Conservation (phyloP, 495 filamentous ascomycete genomes). For the Tetracladium setigerum region DNA sequence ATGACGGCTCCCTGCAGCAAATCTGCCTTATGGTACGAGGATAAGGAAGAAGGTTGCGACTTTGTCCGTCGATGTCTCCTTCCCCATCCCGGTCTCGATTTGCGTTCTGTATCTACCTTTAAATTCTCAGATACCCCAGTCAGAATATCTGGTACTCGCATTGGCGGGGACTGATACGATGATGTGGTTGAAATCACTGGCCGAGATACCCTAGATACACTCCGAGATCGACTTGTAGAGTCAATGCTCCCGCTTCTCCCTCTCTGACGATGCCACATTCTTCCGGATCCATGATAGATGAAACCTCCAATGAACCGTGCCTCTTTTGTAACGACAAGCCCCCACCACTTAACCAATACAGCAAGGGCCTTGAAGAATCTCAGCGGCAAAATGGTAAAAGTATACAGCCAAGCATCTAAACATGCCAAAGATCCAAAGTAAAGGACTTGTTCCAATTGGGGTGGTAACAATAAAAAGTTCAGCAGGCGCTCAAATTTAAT, state of each 20-base stretch:
- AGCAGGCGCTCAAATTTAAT: slow-evolving; percentile 88
- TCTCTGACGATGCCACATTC: slow-evolving; percentile 57
- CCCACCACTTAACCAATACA: slow-evolving; percentile 69
- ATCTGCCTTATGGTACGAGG: slow-evolving; percentile 89
- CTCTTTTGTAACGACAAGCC: slow-evolving; percentile 55
- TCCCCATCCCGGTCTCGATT: slow-evolving; percentile 23
- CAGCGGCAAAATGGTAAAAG: slow-evolving; percentile 89
- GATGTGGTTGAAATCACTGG: slow-evolving; percentile 13
- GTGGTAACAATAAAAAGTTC: slow-evolving; percentile 79
- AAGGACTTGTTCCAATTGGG: slow-evolving; percentile 75
- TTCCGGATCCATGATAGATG: slow-evolving; percentile 63
- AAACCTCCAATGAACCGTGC: slow-evolving; percentile 59
- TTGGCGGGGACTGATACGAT: slow-evolving; percentile 13
- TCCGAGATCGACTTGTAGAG: slow-evolving; percentile 22
- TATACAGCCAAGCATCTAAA: slow-evolving; percentile 94
- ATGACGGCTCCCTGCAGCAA: slow-evolving; percentile 84
- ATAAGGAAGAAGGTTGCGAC: slow-evolving; percentile 75
- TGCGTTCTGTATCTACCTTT: slow-evolving; percentile 13
- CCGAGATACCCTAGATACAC: slow-evolving; percentile 8
- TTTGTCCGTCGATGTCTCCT: slow-evolving; percentile 67
- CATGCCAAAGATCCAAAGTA: slow-evolving; percentile 86
- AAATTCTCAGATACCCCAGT: slow-evolving; percentile 10
- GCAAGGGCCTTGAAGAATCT: slow-evolving; percentile 78
- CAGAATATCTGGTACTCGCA: slow-evolving; percentile 3
- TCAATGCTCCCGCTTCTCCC: slow-evolving; percentile 40